A percentile compares a stretch with the other conserved stretches of the same genome.
Conservation (phyloP, 1,284 basidiomycete genomes). For the Trametes polyzona region DNA sequence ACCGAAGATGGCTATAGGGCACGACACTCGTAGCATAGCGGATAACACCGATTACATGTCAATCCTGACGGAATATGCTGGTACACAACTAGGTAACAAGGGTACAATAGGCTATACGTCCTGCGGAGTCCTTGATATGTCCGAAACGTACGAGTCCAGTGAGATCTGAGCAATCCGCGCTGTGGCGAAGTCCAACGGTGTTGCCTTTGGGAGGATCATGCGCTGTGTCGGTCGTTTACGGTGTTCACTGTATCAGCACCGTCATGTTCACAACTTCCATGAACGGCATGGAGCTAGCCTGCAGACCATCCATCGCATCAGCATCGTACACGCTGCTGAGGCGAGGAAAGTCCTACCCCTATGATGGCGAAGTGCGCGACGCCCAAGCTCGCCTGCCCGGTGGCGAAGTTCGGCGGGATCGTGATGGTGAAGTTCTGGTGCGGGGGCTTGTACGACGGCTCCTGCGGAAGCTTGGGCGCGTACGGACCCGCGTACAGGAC, state of each 20-base stretch:
- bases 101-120: too few relatives aligned
- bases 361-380: conserved; percentile 49
- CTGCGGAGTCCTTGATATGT: too few relatives aligned
- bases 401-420: conserved; percentile 39
- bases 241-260: conserved; percentile 11
- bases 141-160: too few relatives aligned
- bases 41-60: too few relatives aligned
- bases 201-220: neutral
- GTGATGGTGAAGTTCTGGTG: conserved; percentile 57
- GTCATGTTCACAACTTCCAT: conserved; percentile 25
- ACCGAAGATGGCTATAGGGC: too few relatives aligned
- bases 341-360: conserved; percentile 42
- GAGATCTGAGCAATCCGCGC: too few relatives aligned
- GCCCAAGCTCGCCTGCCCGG: conserved; percentile 42
- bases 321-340: neutral
- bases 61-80: too few relatives aligned
- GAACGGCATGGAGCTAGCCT: conserved; percentile 22
- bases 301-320: neutral
- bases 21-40: too few relatives aligned
- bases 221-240: neutral
- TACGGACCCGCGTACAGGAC: conserved; percentile 51
- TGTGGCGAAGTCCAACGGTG: neutral
- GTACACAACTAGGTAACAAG: too few relatives aligned
- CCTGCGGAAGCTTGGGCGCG: conserved; percentile 39
- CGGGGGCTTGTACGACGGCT: conserved; percentile 38